Evolutionary conservation across 1,284 basidiomycete genomes (phyloP), one percentile per base, ranked within the genome.

Genomic region (Singerocomus inundabilis): DNA sequence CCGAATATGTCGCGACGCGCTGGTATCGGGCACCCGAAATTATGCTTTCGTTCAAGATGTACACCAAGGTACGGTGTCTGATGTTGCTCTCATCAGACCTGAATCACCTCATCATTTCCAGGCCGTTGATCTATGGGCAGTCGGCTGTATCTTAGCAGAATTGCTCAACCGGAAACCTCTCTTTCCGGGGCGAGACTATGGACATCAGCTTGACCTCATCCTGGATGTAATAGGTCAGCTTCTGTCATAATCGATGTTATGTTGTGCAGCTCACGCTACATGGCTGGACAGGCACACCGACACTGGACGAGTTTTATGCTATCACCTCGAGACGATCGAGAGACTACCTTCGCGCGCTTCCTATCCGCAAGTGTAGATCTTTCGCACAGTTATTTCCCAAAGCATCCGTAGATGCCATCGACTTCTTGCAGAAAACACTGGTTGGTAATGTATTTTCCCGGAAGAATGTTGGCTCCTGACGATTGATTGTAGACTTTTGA

Each of bases 21-120:
- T 88, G 89, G 88, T 91, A 91, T 66, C 78, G 88, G 50, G 89
- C 89, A 6, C 88, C 88, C 0, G 91, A 93, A 71, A 93, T 93
- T 67, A 93, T 93, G 91, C 74, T 93, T 52, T 87, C 84, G 45
- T 93, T 93, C 73, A 91, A 90, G 67, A 90, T 90, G 78, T 91
- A 89, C 68, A 83, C 82, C 39, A 83, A 84, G 73, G 81, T 78
- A 49, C 18, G 60, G 51, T 51, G 37, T 21, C 34, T 26, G 57
- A 51, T 51, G 6, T 42, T 35, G 10, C 39, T 28, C 24, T 40
- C n/a, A 2, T 44, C 46, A 25, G 46, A 46, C 34, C 29, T 30
- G 30, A 9, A 40, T 51, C 49, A 33, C 24, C 50, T 42, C 21
- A 41, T 28, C 46, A 18, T 41, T 12, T 31, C 37, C 70, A 88